These are phyloP conservation scores for Fusarium denticulatum DNA, from an alignment of 2,329 filamentous ascomycete species.

Conservation along the genomic window DNA sequence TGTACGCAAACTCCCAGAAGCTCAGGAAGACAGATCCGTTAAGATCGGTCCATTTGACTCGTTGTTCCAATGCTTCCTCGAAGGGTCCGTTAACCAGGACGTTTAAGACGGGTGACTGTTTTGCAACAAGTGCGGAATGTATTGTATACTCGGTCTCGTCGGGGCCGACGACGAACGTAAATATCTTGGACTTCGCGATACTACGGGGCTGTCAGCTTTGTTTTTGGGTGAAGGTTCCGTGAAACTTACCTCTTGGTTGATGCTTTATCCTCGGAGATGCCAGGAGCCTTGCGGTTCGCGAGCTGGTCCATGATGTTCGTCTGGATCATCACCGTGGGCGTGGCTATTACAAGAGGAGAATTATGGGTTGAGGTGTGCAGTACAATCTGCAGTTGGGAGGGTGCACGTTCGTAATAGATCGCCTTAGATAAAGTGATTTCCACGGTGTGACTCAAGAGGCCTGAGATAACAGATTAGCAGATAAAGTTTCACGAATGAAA, in stretches of 20 bases:
- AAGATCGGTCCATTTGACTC: neutral
- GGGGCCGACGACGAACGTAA: neutral
- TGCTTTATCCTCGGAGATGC: accelerated
- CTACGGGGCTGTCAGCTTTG: neutral
- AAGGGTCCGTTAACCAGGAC: neutral
- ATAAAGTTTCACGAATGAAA: neutral
- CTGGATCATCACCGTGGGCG: accelerated
- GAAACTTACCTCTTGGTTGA: neutral
- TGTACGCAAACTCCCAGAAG: neutral
- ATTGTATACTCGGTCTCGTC: neutral
- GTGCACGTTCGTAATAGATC: accelerated
- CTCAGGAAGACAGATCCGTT: neutral
- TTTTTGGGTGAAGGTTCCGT: accelerated
- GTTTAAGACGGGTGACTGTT: neutral
- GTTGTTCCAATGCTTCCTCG: neutral
- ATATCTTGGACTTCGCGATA: neutral
- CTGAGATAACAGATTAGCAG: neutral
- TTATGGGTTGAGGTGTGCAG: too few species aligned
- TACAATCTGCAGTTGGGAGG: accelerated
- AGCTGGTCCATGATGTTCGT: neutral
- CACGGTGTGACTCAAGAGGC: neutral
- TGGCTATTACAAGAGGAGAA: accelerated
- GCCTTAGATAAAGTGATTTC: neutral
- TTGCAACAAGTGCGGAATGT: neutral
- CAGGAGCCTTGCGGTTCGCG: accelerated